A percentile compares a stretch with the other conserved stretches of the same genome.
These are phyloP conservation scores for Cubamyces lactineus DNA, from an alignment of 768 basidiomycete species.

Conservation along the genomic window DNA sequence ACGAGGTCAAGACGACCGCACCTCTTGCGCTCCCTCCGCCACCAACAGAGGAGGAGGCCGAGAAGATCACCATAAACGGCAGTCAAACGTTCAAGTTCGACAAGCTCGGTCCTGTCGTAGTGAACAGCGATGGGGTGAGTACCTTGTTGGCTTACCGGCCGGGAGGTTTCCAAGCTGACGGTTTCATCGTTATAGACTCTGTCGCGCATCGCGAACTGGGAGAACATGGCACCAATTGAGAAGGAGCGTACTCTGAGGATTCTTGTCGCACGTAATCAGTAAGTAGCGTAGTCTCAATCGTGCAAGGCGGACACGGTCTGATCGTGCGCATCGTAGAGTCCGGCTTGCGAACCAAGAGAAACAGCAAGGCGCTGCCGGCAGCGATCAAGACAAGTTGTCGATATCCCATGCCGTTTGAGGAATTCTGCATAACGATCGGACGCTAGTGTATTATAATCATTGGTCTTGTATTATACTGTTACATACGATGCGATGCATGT, in stretches of 20 bases:
- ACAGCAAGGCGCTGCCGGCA: neutral
- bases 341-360: constrained; percentile 27
- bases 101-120: constrained; percentile 66
- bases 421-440: neutral
- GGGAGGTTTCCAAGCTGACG: neutral
- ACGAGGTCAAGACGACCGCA: constrained; percentile 1
- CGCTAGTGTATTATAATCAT: neutral
- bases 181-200: constrained; percentile 48
- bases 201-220: constrained; percentile 70
- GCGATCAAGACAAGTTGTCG: constrained; percentile 5
- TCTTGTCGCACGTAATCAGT: constrained; percentile 52
- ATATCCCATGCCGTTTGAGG: constrained; percentile 35
- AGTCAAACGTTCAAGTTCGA: constrained; percentile 51
- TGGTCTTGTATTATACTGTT: neutral
- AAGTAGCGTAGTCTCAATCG: constrained; percentile 12
- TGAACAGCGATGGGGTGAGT: constrained; percentile 67
- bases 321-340: constrained; percentile 5
- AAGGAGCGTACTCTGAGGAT: constrained; percentile 59
- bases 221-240: constrained; percentile 57
- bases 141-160: too few species aligned
- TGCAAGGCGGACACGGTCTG: neutral
- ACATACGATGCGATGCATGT: neutral
- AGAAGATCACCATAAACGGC: constrained; percentile 23
- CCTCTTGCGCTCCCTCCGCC: constrained; percentile 17
- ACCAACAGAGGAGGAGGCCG: constrained; percentile 5